A percentile compares a stretch with the other conserved stretches of the same genome.
phyloP scores from a whole-genome alignment of 2,329 filamentous ascomycete species.

The Aspergillus pseudonomiae region DNA sequence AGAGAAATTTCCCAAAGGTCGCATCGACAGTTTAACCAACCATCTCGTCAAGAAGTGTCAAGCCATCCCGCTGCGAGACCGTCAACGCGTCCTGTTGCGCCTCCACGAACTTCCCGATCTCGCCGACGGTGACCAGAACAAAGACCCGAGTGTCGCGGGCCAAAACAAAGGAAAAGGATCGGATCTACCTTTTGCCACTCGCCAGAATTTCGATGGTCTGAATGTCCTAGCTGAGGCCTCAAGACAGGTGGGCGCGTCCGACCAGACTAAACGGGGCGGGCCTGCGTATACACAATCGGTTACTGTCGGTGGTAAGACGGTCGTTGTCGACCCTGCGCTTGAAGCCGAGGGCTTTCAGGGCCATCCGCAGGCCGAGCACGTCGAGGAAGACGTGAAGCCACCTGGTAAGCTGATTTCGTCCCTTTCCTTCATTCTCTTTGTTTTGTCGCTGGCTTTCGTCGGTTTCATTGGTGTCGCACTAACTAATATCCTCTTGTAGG shows the following conservation, averaged over 20 bases:
- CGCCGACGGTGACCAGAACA: slow-evolving; percentile 42
- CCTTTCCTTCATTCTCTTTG: slow-evolving; percentile 5
- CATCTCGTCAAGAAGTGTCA: slow-evolving; percentile 88
- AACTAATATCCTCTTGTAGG: slow-evolving; percentile 24
- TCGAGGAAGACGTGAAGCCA: slow-evolving; percentile 30
- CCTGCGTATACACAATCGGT: slow-evolving; percentile 43
- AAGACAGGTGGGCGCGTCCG: slow-evolving; percentile 66
- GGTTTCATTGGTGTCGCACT: slow-evolving; percentile 13
- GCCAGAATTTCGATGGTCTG: slow-evolving; percentile 74
- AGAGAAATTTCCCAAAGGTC: slow-evolving; percentile 86
- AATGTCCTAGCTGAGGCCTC: slow-evolving; percentile 89
- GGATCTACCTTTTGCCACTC: slow-evolving; percentile 49
- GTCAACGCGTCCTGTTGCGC: slow-evolving; percentile 73
- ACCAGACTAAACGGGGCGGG: slow-evolving; percentile 47
- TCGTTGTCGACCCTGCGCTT: slow-evolving; percentile 47
- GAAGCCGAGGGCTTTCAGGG: slow-evolving; percentile 45
- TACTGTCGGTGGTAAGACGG: slow-evolving; percentile 45
- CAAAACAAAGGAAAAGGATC: slow-evolving; percentile 40
- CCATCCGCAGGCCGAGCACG: slow-evolving; percentile 31
- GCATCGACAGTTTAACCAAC: slow-evolving; percentile 77
- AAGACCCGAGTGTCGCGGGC: slow-evolving; percentile 41
- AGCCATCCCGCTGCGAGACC: slow-evolving; percentile 72
- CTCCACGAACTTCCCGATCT: slow-evolving; percentile 69
- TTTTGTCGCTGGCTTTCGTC: slow-evolving; percentile 8
- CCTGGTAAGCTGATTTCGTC: slow-evolving; percentile 21